Evolutionary conservation across 768 basidiomycete species (phyloP).

Genomic region (Piloderma croceum): DNA sequence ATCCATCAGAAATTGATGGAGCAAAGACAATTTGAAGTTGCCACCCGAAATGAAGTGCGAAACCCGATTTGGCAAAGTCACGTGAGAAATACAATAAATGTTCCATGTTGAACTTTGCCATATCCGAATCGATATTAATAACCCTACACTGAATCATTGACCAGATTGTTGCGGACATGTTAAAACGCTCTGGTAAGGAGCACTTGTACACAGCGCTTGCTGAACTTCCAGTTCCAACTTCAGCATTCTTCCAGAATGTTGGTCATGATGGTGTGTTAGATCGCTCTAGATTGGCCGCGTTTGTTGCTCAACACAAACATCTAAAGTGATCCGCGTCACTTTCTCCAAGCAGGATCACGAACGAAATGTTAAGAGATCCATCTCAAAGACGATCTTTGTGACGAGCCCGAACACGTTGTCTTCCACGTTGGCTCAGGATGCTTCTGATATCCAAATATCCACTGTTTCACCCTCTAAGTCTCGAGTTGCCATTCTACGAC

Average conservation of each 20-base stretch:
- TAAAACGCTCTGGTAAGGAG: too few species aligned
- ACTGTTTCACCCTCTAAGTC: slow-evolving; percentile 37
- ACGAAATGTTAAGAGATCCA: slow-evolving; percentile 41
- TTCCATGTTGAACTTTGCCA: too few species aligned
- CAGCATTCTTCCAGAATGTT: slow-evolving; percentile 14
- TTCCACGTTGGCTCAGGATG: slow-evolving; percentile 29
- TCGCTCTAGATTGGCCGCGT: too few species aligned
- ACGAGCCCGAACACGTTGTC: slow-evolving; percentile 12
- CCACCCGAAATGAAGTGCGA: too few species aligned
- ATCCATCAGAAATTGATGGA: too few species aligned
- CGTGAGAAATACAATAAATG: too few species aligned
- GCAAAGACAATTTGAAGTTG: too few species aligned
- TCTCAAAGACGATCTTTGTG: slow-evolving; percentile 36
- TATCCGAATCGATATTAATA: too few species aligned
- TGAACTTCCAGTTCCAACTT: slow-evolving; percentile 34
- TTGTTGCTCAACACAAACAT: not conserved
- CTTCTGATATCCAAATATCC: slow-evolving; percentile 36
- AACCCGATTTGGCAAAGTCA: too few species aligned
- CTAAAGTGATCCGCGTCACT: slow-evolving; percentile 36
- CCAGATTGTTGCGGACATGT: too few species aligned
- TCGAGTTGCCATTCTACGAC: slow-evolving; percentile 43
- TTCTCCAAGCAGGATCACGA: slow-evolving; percentile 47
- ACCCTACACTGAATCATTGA: too few species aligned
- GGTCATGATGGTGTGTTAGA: slow-evolving; percentile 6
- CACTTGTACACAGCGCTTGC: slow-evolving; percentile 32